These are phyloP conservation scores for Thuja plicata DNA, from an alignment of 83 land plant species.

Conservation along the genomic window DNA sequence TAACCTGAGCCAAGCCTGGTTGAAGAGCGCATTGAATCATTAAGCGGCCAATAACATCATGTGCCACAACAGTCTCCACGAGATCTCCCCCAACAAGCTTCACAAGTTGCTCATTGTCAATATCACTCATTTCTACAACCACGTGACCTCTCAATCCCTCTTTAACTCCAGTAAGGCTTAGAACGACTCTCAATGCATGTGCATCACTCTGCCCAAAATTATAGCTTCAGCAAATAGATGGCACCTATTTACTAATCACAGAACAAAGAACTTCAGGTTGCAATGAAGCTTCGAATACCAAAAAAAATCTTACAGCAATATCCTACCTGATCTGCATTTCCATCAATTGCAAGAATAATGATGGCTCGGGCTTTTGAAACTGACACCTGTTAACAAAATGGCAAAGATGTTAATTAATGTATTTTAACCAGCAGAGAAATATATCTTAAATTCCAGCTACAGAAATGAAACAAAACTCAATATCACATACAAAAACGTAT, in stretches of 20 bases:
- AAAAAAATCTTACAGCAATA: background rate
- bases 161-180: slow-evolving; percentile 69
- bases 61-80: slow-evolving; percentile 87
- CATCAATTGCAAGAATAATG: slow-evolving; percentile 74
- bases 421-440: background rate
- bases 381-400: slow-evolving; percentile 48
- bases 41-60: slow-evolving; percentile 85
- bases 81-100: slow-evolving; percentile 88
- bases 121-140: slow-evolving; percentile 85
- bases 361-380: slow-evolving; percentile 83
- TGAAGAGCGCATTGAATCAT: slow-evolving; percentile 94
- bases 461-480: background rate
- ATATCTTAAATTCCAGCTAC: background rate
- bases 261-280: background rate
- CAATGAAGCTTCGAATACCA: background rate
- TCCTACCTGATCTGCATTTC: slow-evolving; percentile 75
- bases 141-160: slow-evolving; percentile 79
- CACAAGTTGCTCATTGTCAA: slow-evolving; percentile 82
- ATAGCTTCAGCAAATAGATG: background rate
- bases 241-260: background rate
- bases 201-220: slow-evolving; percentile 67
- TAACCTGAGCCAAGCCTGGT: slow-evolving; percentile 93
- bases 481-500: background rate
- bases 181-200: slow-evolving; percentile 73
- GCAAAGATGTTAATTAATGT: background rate